Evolutionary conservation across 345 rosid species (phyloP).

Genomic region (Turritis glabra): DNA sequence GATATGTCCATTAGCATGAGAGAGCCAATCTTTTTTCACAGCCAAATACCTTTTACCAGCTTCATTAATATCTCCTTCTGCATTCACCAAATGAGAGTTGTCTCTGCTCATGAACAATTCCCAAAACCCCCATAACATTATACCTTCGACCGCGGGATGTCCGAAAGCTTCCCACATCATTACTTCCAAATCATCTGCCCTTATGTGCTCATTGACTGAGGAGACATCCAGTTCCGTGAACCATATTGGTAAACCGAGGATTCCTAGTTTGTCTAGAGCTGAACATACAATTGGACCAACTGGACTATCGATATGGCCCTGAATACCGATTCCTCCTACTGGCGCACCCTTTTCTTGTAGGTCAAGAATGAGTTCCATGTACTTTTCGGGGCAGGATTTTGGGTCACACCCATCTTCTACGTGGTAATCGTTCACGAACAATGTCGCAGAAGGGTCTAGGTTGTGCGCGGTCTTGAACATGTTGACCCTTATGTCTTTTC

Average conservation of each 20-base stretch:
- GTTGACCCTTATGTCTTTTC: constrained; percentile 61
- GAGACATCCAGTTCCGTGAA: constrained; percentile 91
- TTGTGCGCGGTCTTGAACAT: constrained; percentile 82
- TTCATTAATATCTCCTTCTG: constrained; percentile 85
- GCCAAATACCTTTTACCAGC: constrained; percentile 67
- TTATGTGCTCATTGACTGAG: constrained; percentile 62
- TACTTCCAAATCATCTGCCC: constrained; percentile 89
- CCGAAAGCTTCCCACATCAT: constrained; percentile 91
- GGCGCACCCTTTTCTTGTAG: constrained; percentile 86
- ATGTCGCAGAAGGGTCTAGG: constrained; percentile 69
- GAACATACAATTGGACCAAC: constrained; percentile 73
- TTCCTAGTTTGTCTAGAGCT: constrained; percentile 71
- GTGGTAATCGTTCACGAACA: constrained; percentile 90
- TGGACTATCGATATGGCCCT: constrained; percentile 86
- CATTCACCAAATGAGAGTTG: constrained; percentile 71
- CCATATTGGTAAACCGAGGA: constrained; percentile 87
- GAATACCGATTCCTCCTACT: constrained; percentile 87
- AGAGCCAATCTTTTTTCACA: constrained; percentile 71
- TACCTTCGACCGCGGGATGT: constrained; percentile 88
- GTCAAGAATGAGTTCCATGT: constrained; percentile 62
- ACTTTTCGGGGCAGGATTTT: constrained; percentile 70
- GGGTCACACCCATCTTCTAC: constrained; percentile 82
- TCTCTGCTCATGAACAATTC: constrained; percentile 86
- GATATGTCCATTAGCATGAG: constrained; percentile 55
- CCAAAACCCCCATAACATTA: constrained; percentile 99